A percentile compares a stretch with the other conserved stretches of the same genome.
Conservation (phyloP, 2,329 filamentous ascomycete genomes). For the Thielaviopsis ethacetica region DNA sequence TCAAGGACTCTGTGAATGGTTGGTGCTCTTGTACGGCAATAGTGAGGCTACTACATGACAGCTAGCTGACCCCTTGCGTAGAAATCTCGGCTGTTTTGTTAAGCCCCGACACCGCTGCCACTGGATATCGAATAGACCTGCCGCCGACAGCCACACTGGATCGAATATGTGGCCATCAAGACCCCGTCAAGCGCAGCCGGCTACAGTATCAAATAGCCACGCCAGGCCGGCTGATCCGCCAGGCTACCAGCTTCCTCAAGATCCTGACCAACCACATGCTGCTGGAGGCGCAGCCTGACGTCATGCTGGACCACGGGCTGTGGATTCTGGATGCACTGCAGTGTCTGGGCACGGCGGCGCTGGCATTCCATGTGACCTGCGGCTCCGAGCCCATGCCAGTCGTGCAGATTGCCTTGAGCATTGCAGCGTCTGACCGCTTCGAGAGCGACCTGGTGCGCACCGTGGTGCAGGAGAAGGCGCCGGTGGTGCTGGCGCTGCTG, state of each 20-base stretch:
- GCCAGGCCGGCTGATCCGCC: slow-evolving; percentile 28
- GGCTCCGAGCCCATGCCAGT: slow-evolving; percentile 20
- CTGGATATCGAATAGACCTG: slow-evolving; percentile 17
- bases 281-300: slow-evolving; percentile 19
- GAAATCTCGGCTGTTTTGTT: slow-evolving; percentile 10
- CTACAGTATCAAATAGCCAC: slow-evolving; percentile 25
- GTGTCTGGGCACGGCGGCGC: slow-evolving; percentile 25
- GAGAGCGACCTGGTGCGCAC: slow-evolving; percentile 3
- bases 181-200: slow-evolving; percentile 15
- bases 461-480: slow-evolving; percentile 13
- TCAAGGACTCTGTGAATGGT: slow-evolving; percentile 12
- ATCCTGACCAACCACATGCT: slow-evolving; percentile 27
- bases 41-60: neutral
- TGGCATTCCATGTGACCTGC: slow-evolving; percentile 20
- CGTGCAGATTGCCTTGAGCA: slow-evolving; percentile 22
- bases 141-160: slow-evolving; percentile 24
- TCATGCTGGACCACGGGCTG: slow-evolving; percentile 21
- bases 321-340: slow-evolving; percentile 35
- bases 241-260: slow-evolving; percentile 27
- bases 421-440: slow-evolving; percentile 16
- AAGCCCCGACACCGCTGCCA: slow-evolving; percentile 1
- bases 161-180: slow-evolving; percentile 17
- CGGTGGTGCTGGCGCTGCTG: slow-evolving; percentile 21
- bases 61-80: slow-evolving; percentile 1
- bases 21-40: neutral